These are phyloP conservation scores for Periconia sp. DNA, from an alignment of 2,329 filamentous ascomycete genomes.

Conservation along the genomic window DNA sequence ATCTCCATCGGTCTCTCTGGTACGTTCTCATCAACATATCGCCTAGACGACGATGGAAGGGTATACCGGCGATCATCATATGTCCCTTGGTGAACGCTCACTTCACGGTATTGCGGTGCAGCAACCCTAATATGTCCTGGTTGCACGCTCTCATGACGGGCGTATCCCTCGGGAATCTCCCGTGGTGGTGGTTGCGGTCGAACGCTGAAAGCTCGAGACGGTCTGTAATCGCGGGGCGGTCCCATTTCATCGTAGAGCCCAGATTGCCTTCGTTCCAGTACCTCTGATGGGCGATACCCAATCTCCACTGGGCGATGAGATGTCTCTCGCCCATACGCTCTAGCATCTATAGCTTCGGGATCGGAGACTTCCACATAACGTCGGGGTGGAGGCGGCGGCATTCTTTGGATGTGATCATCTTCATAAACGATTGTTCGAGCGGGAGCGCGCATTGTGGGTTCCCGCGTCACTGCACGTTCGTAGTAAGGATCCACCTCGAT, in stretches of 20 bases:
- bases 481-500: slow-evolving; percentile 63
- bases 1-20: slow-evolving; percentile 25
- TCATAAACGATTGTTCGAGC: slow-evolving; percentile 54
- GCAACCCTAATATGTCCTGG: slow-evolving; percentile 38
- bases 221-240: slow-evolving; percentile 35
- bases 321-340: slow-evolving; percentile 61
- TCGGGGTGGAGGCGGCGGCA: slow-evolving; percentile 53
- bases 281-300: slow-evolving; percentile 30
- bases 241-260: slow-evolving; percentile 42
- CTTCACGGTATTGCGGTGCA: slow-evolving; percentile 40
- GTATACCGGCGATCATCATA: slow-evolving; percentile 37
- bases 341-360: slow-evolving; percentile 55
- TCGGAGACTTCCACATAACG: slow-evolving; percentile 64
- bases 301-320: slow-evolving; percentile 52
- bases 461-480: slow-evolving; percentile 61
- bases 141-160: slow-evolving; percentile 45
- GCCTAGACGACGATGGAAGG: slow-evolving; percentile 29
- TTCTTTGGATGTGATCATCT: slow-evolving; percentile 38
- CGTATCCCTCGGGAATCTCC: slow-evolving; percentile 37
- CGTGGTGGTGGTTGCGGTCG: slow-evolving; percentile 41
- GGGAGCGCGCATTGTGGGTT: slow-evolving; percentile 53
- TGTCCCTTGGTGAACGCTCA: slow-evolving; percentile 45
- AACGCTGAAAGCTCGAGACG: slow-evolving; percentile 42
- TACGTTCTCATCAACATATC: slow-evolving; percentile 46
- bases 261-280: slow-evolving; percentile 28